Evolutionary conservation across 805 yeast species (phyloP).

Genomic region (Yarrowia porcina): DNA sequence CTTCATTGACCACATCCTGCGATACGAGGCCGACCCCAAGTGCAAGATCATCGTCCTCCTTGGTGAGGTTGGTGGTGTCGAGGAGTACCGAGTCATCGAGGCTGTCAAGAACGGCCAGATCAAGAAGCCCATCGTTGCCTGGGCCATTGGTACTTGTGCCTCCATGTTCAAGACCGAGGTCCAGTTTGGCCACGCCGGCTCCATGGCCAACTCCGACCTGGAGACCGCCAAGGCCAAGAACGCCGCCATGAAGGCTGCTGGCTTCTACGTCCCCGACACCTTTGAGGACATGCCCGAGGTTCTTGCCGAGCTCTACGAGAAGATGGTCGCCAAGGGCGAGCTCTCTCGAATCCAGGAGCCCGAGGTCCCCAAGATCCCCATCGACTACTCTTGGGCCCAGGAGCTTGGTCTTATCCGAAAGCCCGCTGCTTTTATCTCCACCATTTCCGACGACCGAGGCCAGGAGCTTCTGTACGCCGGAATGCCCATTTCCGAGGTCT

Average conservation of each 20-base stretch:
- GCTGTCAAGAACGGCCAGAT: constrained; percentile 61
- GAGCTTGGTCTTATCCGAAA: constrained; percentile 47
- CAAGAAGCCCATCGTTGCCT: constrained; percentile 67
- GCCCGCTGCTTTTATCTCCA: constrained; percentile 49
- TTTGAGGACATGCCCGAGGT: constrained; percentile 47
- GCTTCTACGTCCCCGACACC: constrained; percentile 85
- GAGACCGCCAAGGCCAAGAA: constrained; percentile 67
- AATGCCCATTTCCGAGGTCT: constrained; percentile 47
- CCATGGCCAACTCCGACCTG: constrained; percentile 65
- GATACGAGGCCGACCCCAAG: constrained; percentile 60
- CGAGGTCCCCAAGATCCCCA: constrained; percentile 48
- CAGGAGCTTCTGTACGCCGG: constrained; percentile 48
- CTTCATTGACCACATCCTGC: constrained; percentile 63
- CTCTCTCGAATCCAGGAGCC: constrained; percentile 44
- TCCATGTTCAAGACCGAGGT: constrained; percentile 66
- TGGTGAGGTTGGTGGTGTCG: constrained; percentile 72
- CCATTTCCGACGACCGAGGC: constrained; percentile 49
- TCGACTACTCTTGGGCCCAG: constrained; percentile 49
- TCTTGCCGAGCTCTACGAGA: constrained; percentile 65
- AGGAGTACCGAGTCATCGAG: constrained; percentile 67
- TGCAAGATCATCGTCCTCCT: constrained; percentile 64
- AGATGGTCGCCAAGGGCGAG: constrained; percentile 47
- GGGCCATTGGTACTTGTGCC: constrained; percentile 71
- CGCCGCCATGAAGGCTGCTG: constrained; percentile 83
- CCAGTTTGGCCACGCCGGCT: constrained; percentile 65